Evolutionary conservation across 1,284 basidiomycete species (phyloP).

Genomic region (Sporisorium exsertum): DNA sequence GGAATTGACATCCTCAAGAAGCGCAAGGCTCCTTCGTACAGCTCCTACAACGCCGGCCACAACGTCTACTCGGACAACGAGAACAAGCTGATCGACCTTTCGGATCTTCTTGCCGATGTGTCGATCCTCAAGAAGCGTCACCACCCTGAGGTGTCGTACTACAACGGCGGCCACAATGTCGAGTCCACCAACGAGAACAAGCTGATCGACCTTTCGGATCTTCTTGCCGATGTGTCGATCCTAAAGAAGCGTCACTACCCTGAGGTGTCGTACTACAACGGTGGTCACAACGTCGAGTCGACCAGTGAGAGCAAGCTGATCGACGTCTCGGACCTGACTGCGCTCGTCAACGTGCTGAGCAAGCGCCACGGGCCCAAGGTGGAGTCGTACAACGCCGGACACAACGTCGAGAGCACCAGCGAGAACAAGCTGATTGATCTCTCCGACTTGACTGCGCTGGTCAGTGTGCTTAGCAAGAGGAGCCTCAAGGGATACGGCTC

Average conservation of each 20-base stretch:
- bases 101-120: too few relatives aligned
- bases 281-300: slow-evolving; percentile 43
- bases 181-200: slow-evolving; percentile 40
- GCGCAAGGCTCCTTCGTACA: slow-evolving; percentile 20
- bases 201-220: slow-evolving; percentile 33
- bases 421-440: slow-evolving; percentile 52
- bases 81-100: slow-evolving; percentile 25
- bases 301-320: slow-evolving; percentile 47
- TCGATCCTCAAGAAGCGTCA: too few relatives aligned
- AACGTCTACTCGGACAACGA: slow-evolving; percentile 32
- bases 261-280: slow-evolving; percentile 32
- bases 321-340: slow-evolving; percentile 38
- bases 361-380: slow-evolving; percentile 24
- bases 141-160: slow-evolving; percentile 15
- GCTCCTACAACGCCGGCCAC: slow-evolving; percentile 31
- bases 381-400: slow-evolving; percentile 39
- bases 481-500: slow-evolving; percentile 30
- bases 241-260: slow-evolving; percentile 24
- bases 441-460: slow-evolving; percentile 38
- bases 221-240: slow-evolving; percentile 21
- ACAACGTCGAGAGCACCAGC: slow-evolving; percentile 43
- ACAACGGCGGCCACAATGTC: slow-evolving; percentile 48
- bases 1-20: slow-evolving; percentile 17
- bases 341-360: slow-evolving; percentile 33
- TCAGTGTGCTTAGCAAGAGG: slow-evolving; percentile 46